These are phyloP conservation scores for Botrytis aclada DNA, from an alignment of 2,329 filamentous ascomycete species.

Conservation along the genomic window DNA sequence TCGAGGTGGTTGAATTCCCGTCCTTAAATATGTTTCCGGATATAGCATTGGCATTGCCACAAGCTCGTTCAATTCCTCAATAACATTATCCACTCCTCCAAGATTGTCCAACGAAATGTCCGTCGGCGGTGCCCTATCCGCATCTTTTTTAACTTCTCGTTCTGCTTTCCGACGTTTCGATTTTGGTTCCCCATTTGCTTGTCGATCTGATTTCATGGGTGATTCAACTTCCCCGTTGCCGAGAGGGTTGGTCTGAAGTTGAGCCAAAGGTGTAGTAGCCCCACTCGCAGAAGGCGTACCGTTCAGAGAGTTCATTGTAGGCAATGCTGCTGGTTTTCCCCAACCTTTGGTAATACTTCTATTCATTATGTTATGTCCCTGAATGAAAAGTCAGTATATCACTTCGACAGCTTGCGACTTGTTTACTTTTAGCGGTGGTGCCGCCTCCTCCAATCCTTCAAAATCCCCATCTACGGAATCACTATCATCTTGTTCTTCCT, in stretches of 20 bases:
- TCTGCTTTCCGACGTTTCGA: constrained; percentile 62
- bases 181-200: constrained; percentile 62
- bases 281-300: constrained; percentile 27
- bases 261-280: constrained; percentile 25
- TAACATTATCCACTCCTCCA: constrained; percentile 72
- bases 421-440: constrained; percentile 34
- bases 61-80: constrained; percentile 65
- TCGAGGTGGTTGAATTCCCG: constrained; percentile 66
- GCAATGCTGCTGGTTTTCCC: constrained; percentile 42
- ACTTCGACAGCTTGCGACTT: not conserved
- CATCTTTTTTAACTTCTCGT: constrained; percentile 46
- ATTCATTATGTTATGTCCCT: constrained; percentile 63
- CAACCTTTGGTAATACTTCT: constrained; percentile 60
- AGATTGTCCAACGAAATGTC: constrained; percentile 68
- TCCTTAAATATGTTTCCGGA: constrained; percentile 62
- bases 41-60: constrained; percentile 70
- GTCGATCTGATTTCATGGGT: constrained; percentile 46
- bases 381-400: not conserved
- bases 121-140: constrained; percentile 62
- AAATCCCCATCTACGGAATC: constrained; percentile 50
- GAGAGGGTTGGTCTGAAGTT: constrained; percentile 30
- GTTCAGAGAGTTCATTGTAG: constrained; percentile 27
- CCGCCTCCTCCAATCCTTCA: constrained; percentile 44
- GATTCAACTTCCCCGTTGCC: constrained; percentile 26
- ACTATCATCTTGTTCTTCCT: constrained; percentile 47